Percentiles rank a stretch among this genome's conserved stretches.
Conservation (phyloP, 257 asterid genomes). For the Forsythia viridissima region DNA sequence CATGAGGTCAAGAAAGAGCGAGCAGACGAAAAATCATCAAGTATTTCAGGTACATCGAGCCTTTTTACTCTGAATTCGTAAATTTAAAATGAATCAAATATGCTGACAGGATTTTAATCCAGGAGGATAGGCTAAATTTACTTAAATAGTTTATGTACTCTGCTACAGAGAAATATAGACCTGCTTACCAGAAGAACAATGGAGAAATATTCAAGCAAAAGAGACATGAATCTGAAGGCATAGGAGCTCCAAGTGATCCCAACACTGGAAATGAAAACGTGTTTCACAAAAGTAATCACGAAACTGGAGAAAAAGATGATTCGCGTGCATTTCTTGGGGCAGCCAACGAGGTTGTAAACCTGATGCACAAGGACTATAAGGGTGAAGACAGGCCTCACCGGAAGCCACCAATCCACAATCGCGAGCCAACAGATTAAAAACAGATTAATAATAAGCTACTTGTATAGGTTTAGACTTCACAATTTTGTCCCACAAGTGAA, state of each 20-base stretch:
- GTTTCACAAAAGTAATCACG: not conserved
- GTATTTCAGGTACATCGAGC: slow-evolving; percentile 29
- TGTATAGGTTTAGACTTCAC: slow-evolving; percentile 55
- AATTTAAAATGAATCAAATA: not conserved
- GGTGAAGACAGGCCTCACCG: slow-evolving; percentile 32
- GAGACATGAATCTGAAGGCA: not conserved
- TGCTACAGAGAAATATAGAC: slow-evolving; percentile 13
- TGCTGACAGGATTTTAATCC: not conserved
- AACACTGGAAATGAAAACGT: slow-evolving; percentile 2
- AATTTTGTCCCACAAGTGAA: slow-evolving; percentile 61
- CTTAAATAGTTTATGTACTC: not conserved
- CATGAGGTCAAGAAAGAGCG: not conserved
- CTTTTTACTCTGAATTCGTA: not conserved
- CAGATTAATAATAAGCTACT: not conserved
- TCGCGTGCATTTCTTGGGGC: slow-evolving; percentile 38
- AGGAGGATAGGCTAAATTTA: not conserved
- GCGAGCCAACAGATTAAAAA: slow-evolving; percentile 44
- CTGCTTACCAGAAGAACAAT: slow-evolving; percentile 5
- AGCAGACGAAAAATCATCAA: slow-evolving; percentile 18
- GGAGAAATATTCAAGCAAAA: not conserved
- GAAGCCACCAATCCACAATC: slow-evolving; percentile 79
- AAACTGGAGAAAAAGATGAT: slow-evolving; percentile 12
- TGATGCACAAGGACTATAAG: slow-evolving; percentile 55
- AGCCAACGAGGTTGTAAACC: slow-evolving; percentile 49
- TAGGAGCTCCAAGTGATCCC: not conserved